Evolutionary conservation across 1,284 basidiomycete species (phyloP).

Genomic region (Melanopsichium pennsylvanicum): DNA sequence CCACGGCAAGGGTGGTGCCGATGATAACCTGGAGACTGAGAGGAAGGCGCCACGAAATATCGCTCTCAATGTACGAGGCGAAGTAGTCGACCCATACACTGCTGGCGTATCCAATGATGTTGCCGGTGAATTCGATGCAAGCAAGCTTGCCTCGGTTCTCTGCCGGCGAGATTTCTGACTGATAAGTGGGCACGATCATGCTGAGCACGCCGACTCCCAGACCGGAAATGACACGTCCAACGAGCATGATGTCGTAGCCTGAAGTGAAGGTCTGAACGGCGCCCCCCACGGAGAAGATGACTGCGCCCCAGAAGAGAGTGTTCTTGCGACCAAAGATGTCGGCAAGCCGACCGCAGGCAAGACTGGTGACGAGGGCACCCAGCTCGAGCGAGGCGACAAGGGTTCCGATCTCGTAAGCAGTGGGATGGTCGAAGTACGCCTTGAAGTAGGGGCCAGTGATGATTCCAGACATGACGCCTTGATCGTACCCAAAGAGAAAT

Average conservation of each 20-base stretch:
- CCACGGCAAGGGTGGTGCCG: conserved; percentile 80
- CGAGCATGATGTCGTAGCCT: conserved; percentile 84
- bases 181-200: conserved; percentile 96
- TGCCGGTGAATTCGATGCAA: conserved; percentile 92
- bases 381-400: conserved; percentile 83
- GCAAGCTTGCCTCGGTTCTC: conserved; percentile 75
- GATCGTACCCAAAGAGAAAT: conserved; percentile 75
- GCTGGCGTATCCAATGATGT: conserved; percentile 88
- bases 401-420: conserved; percentile 72
- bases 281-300: conserved; percentile 87
- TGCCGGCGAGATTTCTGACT: conserved; percentile 94
- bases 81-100: conserved; percentile 85
- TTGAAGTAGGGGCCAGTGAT: conserved; percentile 93
- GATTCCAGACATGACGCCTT: conserved; percentile 72
- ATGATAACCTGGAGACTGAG: conserved; percentile 72
- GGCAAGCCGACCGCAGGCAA: conserved; percentile 85
- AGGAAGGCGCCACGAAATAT: conserved; percentile 67
- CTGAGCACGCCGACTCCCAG: conserved; percentile 88
- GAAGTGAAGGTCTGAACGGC: conserved; percentile 85
- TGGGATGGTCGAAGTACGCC: conserved; percentile 72
- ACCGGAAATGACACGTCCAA: conserved; percentile 86
- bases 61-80: conserved; percentile 75
- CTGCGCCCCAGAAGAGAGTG: conserved; percentile 85
- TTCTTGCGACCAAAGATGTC: conserved; percentile 86
- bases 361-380: conserved; percentile 80